Conservation (phyloP, 805 yeast genomes). For the Wickerhamomyces silvicola region DNA sequence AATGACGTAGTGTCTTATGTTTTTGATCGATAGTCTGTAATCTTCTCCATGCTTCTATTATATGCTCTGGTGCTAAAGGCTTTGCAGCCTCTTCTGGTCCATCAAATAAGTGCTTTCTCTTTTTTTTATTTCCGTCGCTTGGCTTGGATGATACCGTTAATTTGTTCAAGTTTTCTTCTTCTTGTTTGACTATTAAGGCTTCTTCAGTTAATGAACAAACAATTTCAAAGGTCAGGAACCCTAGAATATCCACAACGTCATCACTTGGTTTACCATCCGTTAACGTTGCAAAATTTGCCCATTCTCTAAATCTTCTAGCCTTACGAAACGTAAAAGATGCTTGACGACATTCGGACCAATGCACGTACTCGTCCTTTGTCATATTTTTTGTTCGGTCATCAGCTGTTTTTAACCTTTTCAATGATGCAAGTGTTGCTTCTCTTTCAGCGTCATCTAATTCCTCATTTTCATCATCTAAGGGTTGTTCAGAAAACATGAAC, state of each 20-base stretch:
- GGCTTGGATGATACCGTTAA: slow-evolving; percentile 12
- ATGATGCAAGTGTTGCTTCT: slow-evolving; percentile 83
- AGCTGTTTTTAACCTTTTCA: slow-evolving; percentile 82
- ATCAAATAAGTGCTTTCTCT: slow-evolving; percentile 63
- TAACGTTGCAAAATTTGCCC: slow-evolving; percentile 84
- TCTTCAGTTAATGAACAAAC: slow-evolving; percentile 92
- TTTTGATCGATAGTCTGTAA: slow-evolving; percentile 53
- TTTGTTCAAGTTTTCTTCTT: slow-evolving; percentile 47
- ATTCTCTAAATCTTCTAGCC: slow-evolving; percentile 89
- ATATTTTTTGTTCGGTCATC: slow-evolving; percentile 89
- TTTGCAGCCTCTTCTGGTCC: slow-evolving; percentile 80
- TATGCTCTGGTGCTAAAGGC: slow-evolving; percentile 74
- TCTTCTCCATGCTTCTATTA: slow-evolving; percentile 84
- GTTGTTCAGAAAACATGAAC: slow-evolving; percentile 89
- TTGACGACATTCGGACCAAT: slow-evolving; percentile 98
- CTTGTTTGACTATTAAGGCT: slow-evolving; percentile 72
- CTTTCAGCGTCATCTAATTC: slow-evolving; percentile 82
- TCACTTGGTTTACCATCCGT: slow-evolving; percentile 91
- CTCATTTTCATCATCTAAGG: slow-evolving; percentile 62
- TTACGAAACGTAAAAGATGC: slow-evolving; percentile 95
- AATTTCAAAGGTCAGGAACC: slow-evolving; percentile 92
- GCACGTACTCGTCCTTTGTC: slow-evolving; percentile 97
- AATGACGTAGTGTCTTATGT: slow-evolving; percentile 61
- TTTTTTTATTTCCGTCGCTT: slow-evolving; percentile 35
- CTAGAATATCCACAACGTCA: slow-evolving; percentile 92